Conservation (phyloP, 352 stramenopile species). For the Phytophthora brassicae region DNA sequence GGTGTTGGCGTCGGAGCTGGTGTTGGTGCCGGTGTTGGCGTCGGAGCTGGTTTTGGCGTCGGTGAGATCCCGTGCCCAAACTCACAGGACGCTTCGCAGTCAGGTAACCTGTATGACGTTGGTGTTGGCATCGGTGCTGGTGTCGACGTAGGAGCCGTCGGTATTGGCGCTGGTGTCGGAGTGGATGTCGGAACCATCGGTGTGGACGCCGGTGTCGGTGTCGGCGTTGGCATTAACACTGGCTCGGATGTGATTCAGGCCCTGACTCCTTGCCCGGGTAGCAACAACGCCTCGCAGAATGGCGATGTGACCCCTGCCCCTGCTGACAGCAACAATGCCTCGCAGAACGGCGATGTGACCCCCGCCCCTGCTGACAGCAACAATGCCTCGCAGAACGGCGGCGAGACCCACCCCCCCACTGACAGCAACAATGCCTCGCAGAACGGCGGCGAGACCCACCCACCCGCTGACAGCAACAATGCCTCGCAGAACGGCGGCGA, state of each 20-base stretch:
- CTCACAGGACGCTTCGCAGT: constrained; percentile 2
- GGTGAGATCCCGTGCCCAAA: neutral
- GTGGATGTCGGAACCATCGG: neutral
- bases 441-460: too few relatives aligned
- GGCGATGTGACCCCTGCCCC: too few relatives aligned
- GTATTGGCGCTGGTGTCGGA: neutral
- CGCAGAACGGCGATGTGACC: too few relatives aligned
- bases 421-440: too few relatives aligned
- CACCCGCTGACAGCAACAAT: too few relatives aligned
- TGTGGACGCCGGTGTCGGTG: neutral
- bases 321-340: too few relatives aligned
- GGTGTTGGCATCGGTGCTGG: constrained; percentile 5
- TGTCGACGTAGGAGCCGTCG: constrained; percentile 1
- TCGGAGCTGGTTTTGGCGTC: neutral
- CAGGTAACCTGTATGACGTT: neutral
- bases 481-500: too few relatives aligned
- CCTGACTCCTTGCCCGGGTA: too few relatives aligned
- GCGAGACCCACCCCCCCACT: too few relatives aligned
- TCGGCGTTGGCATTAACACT: neutral
- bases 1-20: neutral
- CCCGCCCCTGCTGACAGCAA: too few relatives aligned
- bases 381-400: too few relatives aligned
- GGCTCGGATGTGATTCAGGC: neutral
- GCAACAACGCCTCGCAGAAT: too few relatives aligned
- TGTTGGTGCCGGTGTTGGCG: neutral